Percentiles rank a stretch among this genome's conserved stretches.
Conservation (phyloP, 2,329 filamentous ascomycete genomes). For the Blastomyces silverae region DNA sequence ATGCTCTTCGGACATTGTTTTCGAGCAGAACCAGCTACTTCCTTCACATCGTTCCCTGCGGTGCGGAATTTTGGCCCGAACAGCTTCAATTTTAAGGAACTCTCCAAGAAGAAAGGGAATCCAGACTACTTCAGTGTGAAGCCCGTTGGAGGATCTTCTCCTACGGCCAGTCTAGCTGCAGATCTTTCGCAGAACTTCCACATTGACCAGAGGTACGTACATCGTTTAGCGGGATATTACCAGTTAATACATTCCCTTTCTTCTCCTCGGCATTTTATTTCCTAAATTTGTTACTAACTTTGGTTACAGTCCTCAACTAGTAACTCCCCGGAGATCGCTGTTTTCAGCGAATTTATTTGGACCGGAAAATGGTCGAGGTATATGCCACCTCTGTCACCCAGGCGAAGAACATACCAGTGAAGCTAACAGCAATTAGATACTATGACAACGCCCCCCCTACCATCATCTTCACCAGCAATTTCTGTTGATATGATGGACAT, state of each 20-base stretch:
- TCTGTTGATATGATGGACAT: slow-evolving; percentile 80
- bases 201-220: slow-evolving; percentile 78
- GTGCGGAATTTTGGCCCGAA: slow-evolving; percentile 54
- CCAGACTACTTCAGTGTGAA: slow-evolving; percentile 78
- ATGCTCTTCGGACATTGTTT: slow-evolving; percentile 58
- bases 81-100: slow-evolving; percentile 68
- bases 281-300: slow-evolving; percentile 14
- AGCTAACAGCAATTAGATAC: slow-evolving; percentile 52
- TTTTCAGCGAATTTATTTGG: slow-evolving; percentile 68
- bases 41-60: slow-evolving; percentile 48
- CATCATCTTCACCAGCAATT: slow-evolving; percentile 71
- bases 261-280: slow-evolving; percentile 26
- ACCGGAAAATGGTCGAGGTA: slow-evolving; percentile 54
- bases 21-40: slow-evolving; percentile 49
- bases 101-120: slow-evolving; percentile 61
- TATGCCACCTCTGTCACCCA: slow-evolving; percentile 24
- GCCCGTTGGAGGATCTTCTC: slow-evolving; percentile 75
- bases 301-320: slow-evolving; percentile 64
- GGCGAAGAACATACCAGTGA: slow-evolving; percentile 4
- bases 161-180: slow-evolving; percentile 80
- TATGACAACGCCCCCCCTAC: slow-evolving; percentile 76
- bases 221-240: slow-evolving; percentile 22
- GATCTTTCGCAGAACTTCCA: slow-evolving; percentile 97
- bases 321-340: slow-evolving; percentile 74
- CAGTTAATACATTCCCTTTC: neutral